Evolutionary conservation across 2,329 filamentous ascomycete species (phyloP).

Genomic region (Pyrenochaeta sp.): DNA sequence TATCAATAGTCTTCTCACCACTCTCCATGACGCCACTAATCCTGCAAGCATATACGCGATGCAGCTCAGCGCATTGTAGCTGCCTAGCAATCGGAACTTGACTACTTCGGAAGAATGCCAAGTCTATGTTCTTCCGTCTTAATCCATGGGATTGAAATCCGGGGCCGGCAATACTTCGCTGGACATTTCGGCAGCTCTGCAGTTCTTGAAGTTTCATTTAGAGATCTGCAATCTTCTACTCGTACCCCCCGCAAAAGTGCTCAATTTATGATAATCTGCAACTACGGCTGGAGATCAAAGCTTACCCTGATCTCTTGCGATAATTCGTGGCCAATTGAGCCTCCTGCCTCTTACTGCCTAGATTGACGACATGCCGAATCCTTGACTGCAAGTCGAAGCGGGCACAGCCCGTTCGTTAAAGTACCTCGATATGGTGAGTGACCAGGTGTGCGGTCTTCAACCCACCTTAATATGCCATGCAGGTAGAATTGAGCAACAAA

Average conservation of each 20-base stretch:
- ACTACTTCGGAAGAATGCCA: not conserved
- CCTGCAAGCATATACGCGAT: not conserved
- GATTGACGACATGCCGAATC: constrained; percentile 3
- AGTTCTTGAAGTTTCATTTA: constrained; percentile 38
- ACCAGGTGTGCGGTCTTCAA: not conserved
- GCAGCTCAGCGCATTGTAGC: not conserved
- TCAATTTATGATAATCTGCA: constrained; percentile 25
- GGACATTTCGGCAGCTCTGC: constrained; percentile 14
- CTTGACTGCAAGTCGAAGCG: not conserved
- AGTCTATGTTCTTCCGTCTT: not conserved
- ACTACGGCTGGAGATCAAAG: constrained; percentile 20
- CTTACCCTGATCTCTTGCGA: constrained; percentile 15
- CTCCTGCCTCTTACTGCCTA: not conserved
- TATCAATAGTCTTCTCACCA: not conserved
- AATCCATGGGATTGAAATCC: not conserved
- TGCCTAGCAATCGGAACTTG: not conserved
- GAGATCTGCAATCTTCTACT: constrained; percentile 25
- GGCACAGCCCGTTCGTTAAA: constrained; percentile 7
- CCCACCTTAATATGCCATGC: not conserved
- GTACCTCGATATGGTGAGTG: constrained; percentile 6
- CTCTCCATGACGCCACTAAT: not conserved
- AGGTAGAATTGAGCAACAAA: not conserved
- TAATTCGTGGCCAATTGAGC: constrained; percentile 24
- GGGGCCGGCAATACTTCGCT: not conserved
- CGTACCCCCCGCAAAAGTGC: constrained; percentile 7